Base-by-base conservation (phyloP, 2,329 filamentous ascomycete species). In the Chrysoporthe cubensis region DNA sequence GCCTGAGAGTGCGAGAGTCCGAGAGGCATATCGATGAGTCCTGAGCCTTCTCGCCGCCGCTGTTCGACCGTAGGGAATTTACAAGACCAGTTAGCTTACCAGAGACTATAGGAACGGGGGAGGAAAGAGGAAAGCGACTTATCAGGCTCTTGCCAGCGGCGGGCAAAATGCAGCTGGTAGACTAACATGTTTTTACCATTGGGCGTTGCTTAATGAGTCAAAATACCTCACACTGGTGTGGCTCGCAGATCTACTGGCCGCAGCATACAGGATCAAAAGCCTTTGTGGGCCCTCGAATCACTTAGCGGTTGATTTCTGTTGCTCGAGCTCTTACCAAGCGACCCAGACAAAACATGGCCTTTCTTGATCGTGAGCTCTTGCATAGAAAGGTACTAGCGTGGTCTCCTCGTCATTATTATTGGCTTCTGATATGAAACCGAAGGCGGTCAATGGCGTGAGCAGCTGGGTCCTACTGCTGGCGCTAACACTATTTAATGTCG, bases 231-330 rank as follows among this genome's bases (percentile, higher is more conserved):
- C 26, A 26, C 26, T 26, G 26, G 26, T 2, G 2, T 26, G 26
- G 26, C 2, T 26, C 26, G 26, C 26, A 2, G 26, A 1, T 26
- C 26, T 2, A 26, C 26, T 26, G 26, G 26, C 26, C 2, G 26
- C 26, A 26, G 26, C 26, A 26, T 26, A 48, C 18, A 52, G 2
- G 9, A 14, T 11, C 21, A 3, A 9, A 13, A 14, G 21, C 2
- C 4, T 52, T 1, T 13, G n/a, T 26, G 7, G n/a, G 8, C n/a
- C 18, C 13, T 3, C 1, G 0, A 8, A 0, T 5, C 46, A 26
- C 26, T 26, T 26, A 26, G 46, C 3, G 46, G 46, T 2, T 11
- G 13, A 26, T 7, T 21, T 21, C 9, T 50, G n/a, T 50, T 8
- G n/a, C 46, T 13, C 2, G 26, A 34, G 13, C 52, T 56, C 21